These are phyloP conservation scores for Tuber melanosporum DNA, from an alignment of 495 filamentous ascomycete genomes.

Conservation along the genomic window DNA sequence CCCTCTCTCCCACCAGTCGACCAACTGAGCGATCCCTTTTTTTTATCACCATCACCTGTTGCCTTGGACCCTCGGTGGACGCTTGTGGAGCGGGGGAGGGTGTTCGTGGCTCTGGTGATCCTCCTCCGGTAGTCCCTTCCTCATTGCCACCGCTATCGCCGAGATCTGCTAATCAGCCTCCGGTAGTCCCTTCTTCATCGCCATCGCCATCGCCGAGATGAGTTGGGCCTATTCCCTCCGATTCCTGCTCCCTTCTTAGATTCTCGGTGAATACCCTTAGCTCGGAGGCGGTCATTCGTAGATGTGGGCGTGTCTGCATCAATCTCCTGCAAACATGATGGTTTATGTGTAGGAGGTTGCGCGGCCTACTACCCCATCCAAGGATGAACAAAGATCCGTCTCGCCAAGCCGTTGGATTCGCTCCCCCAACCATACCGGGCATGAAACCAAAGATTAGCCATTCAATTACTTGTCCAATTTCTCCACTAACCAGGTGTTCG, in stretches of 20 bases:
- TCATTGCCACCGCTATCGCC: not conserved
- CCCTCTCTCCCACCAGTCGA: too few relatives aligned
- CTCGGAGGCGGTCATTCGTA: conserved; percentile 15
- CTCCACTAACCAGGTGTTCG: not conserved
- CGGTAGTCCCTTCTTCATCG: not conserved
- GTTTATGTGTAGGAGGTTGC: not conserved
- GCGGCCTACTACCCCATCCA: conserved; percentile 16
- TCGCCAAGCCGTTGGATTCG: not conserved
- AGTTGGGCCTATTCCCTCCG: not conserved
- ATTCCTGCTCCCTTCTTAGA: not conserved
- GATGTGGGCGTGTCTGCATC: conserved; percentile 6
- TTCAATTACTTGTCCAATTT: conserved; percentile 28
- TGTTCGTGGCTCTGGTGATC: not conserved
- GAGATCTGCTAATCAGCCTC: too few relatives aligned
- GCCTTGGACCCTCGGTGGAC: not conserved
- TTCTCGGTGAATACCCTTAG: conserved; percentile 10
- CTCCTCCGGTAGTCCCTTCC: not conserved
- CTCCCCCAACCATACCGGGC: too few relatives aligned
- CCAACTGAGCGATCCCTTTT: too few relatives aligned
- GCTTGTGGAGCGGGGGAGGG: not conserved
- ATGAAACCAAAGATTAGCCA: conserved; percentile 24
- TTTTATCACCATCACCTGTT: too few relatives aligned
- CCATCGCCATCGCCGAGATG: not conserved
- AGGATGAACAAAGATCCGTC: not conserved
- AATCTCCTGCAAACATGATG: conserved; percentile 8